Conservation (phyloP, 148 eudicot genomes). For the Vaccinium macrocarpon region DNA sequence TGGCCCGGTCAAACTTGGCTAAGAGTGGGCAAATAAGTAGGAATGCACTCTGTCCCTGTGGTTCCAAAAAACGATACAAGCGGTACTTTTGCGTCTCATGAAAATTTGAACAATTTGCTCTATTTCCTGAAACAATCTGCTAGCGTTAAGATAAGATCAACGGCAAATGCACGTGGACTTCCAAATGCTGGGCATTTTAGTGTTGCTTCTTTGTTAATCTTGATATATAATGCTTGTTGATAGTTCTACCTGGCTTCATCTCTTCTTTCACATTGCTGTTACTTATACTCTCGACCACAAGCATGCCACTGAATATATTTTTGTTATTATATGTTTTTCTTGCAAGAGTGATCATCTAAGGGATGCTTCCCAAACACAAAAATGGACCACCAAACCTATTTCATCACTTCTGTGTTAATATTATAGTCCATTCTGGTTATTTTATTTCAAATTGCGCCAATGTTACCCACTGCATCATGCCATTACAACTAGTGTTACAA, state of each 20-base stretch:
- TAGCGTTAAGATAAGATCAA: background rate
- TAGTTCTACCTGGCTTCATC: conserved; percentile 5
- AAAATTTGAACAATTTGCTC: background rate
- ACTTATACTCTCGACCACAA: background rate
- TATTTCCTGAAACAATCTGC: background rate
- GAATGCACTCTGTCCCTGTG: conserved; percentile 83
- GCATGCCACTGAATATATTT: background rate
- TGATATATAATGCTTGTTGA: background rate
- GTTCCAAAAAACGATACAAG: conserved; percentile 80
- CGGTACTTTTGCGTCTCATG: conserved; percentile 34
- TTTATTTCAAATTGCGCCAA: background rate
- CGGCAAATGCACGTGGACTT: background rate
- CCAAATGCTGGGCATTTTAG: background rate
- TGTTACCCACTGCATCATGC: background rate
- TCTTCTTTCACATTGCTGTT: background rate
- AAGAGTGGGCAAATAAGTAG: conserved; percentile 88
- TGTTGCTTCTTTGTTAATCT: conserved; percentile 6
- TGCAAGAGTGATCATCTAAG: too few species aligned
- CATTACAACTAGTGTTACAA: background rate
- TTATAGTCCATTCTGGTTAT: background rate
- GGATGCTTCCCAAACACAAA: too few species aligned
- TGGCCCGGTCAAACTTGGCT: conserved; percentile 77
- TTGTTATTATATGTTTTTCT: background rate
- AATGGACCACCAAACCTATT: too few species aligned
- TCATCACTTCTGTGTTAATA: background rate